Evolutionary conservation across 768 basidiomycete species (phyloP).

Genomic region (Mycena crocata): DNA sequence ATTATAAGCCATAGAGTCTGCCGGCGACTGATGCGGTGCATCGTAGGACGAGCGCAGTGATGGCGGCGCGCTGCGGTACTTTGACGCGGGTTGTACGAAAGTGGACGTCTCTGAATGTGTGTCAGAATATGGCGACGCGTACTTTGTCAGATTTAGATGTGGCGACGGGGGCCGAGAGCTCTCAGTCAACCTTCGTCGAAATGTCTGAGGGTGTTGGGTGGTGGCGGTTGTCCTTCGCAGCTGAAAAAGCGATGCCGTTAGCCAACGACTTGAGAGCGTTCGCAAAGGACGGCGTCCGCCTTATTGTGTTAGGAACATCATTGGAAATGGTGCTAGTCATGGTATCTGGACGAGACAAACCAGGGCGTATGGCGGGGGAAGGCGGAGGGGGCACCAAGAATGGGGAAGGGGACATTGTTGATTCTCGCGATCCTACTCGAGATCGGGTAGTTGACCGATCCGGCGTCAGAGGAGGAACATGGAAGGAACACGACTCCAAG

Average conservation of each 20-base stretch:
- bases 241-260: slow-evolving; percentile 77
- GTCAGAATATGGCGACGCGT: slow-evolving; percentile 77
- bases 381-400: slow-evolving; percentile 53
- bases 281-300: slow-evolving; percentile 85
- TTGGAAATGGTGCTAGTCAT: slow-evolving; percentile 69
- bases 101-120: no score
- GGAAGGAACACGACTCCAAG: slow-evolving; percentile 75
- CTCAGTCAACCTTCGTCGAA: slow-evolving; percentile 42
- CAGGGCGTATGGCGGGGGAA: slow-evolving; percentile 59
- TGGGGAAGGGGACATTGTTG: slow-evolving; percentile 65
- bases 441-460: slow-evolving; percentile 53
- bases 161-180: slow-evolving; percentile 82
- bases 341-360: slow-evolving; percentile 68
- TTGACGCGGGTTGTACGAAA: background rate
- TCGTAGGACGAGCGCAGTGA: slow-evolving; percentile 47
- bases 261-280: slow-evolving; percentile 78
- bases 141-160: slow-evolving; percentile 81
- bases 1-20: slow-evolving; percentile 76
- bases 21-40: slow-evolving; percentile 47
- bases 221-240: slow-evolving; percentile 59
- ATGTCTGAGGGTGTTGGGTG: slow-evolving; percentile 47
- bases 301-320: slow-evolving; percentile 74
- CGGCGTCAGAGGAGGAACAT: slow-evolving; percentile 58
- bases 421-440: slow-evolving; percentile 57
- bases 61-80: slow-evolving; percentile 42